phyloP scores from a whole-genome alignment of 371 early-diverging fungal genomes.

The Rhizopus arrhizus region DNA sequence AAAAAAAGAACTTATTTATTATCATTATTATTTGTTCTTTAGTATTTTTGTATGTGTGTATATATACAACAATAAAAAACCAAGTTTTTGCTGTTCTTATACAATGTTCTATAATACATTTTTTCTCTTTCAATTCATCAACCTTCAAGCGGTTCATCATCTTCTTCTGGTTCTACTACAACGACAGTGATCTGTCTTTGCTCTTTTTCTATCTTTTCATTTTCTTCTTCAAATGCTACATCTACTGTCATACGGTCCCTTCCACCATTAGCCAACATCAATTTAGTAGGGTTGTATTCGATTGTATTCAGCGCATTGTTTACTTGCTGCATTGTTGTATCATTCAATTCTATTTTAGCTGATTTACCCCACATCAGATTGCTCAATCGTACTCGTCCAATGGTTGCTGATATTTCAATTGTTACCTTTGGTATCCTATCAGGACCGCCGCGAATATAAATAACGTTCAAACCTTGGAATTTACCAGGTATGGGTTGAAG shows the following conservation, averaged over 20 bases:
- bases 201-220: slow-evolving; percentile 6
- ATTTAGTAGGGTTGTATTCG: slow-evolving; percentile 36
- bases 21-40: background rate
- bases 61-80: slow-evolving; percentile 14
- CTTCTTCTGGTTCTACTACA: slow-evolving; percentile 43
- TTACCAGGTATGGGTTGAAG: slow-evolving; percentile 50
- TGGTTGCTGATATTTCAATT: slow-evolving; percentile 31
- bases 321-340: slow-evolving; percentile 36
- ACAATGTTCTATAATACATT: background rate
- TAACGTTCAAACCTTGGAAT: slow-evolving; percentile 57
- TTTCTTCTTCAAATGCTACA: slow-evolving; percentile 27
- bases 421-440: slow-evolving; percentile 21
- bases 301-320: slow-evolving; percentile 42
- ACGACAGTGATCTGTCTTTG: slow-evolving; percentile 31
- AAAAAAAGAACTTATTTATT: background rate
- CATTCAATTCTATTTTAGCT: slow-evolving; percentile 14
- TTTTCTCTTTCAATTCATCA: background rate
- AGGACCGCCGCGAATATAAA: slow-evolving; percentile 59
- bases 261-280: slow-evolving; percentile 48
- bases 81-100: background rate
- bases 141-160: slow-evolving; percentile 25
- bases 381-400: slow-evolving; percentile 28
- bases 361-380: slow-evolving; percentile 12
- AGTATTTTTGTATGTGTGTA: slow-evolving; percentile 1
- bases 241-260: slow-evolving; percentile 35